These are phyloP conservation scores for Mycena crocata DNA, from an alignment of 768 basidiomycete genomes.

Conservation along the genomic window DNA sequence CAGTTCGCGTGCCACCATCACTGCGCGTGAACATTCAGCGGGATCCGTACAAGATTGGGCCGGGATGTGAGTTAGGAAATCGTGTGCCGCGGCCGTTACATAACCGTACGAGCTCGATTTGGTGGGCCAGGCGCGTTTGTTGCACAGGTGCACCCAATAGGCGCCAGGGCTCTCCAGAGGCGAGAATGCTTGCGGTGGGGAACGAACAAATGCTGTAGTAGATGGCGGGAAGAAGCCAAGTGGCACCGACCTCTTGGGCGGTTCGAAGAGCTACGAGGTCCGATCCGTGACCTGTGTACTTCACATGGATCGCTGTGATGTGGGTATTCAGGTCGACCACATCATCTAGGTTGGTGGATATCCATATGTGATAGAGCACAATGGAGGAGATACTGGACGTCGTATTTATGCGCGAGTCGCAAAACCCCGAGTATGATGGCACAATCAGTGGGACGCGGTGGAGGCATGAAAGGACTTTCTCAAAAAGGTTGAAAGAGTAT, in stretches of 20 bases:
- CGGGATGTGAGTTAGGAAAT: neutral
- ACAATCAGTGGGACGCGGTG: neutral
- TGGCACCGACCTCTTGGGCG: neutral
- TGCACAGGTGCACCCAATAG: neutral
- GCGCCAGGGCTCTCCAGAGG: neutral
- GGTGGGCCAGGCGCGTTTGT: neutral
- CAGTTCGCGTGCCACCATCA: too few species aligned
- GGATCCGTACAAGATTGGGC: neutral
- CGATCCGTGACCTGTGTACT: neutral
- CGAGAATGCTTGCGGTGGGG: neutral
- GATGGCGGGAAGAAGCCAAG: neutral
- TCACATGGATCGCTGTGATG: neutral
- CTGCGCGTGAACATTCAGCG: too few species aligned
- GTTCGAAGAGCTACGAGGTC: neutral
- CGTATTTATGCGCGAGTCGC: conserved; percentile 9
- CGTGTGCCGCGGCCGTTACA: neutral
- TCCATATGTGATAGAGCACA: neutral
- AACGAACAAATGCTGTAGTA: neutral
- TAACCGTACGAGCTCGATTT: neutral
- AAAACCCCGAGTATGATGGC: neutral
- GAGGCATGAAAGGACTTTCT: conserved; percentile 1
- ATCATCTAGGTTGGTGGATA: neutral
- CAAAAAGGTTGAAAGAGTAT: neutral
- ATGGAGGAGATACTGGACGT: conserved; percentile 3
- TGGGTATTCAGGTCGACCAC: too few species aligned